Evolutionary conservation across 2,329 filamentous ascomycete species (phyloP), one percentile per base, ranked within the genome.

Genomic region (Fusarium ramigenum): DNA sequence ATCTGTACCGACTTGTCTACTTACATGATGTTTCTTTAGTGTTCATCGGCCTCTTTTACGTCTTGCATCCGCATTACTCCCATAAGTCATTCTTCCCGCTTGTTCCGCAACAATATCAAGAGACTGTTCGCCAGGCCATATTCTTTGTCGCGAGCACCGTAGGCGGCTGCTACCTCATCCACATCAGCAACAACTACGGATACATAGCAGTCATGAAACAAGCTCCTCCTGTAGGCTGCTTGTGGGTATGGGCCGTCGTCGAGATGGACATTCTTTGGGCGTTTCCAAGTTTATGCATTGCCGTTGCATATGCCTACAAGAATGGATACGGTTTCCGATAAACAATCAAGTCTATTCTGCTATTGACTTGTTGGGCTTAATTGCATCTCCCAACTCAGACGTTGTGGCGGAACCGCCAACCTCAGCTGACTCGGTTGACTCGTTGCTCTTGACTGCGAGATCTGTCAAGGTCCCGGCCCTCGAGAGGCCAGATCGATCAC

Each of bases 171-270:
- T 95, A 94, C 81, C 85, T 98, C 70, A 91, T 98, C 54, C 86
- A 93, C 75, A 90, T 95, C 60, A 94, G 93, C 32, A 98, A 98
- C 78, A 87, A 86, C 36, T 89, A 91, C 73, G 90, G 92, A 9
- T 98, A 98, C 78, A 90, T 97, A 75, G 93, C 93, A 11, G 91
- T 97, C 25, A 95, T 98, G 94, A 97, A 97, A 84, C 91, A 90
- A 72, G 93, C 95, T 1, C 96, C 96, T n/a, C 91, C 95, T 9
- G 81, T 98, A 19, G 96, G 94, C 1, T 96, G 93, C 44, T 82
- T 98, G 23, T 98, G 96, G 95, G 88, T 98, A 9, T 98, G 96
- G 95, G 91, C 93, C 37, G 92, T 98, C 28, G 87, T 98, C 52
- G 96, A 99, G 84, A 88, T 98, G 83, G 88, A 94, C 62, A 84